Base-by-base conservation (phyloP, 2,329 filamentous ascomycete genomes). In the Dryadomyces quercus-mongolicae region DNA sequence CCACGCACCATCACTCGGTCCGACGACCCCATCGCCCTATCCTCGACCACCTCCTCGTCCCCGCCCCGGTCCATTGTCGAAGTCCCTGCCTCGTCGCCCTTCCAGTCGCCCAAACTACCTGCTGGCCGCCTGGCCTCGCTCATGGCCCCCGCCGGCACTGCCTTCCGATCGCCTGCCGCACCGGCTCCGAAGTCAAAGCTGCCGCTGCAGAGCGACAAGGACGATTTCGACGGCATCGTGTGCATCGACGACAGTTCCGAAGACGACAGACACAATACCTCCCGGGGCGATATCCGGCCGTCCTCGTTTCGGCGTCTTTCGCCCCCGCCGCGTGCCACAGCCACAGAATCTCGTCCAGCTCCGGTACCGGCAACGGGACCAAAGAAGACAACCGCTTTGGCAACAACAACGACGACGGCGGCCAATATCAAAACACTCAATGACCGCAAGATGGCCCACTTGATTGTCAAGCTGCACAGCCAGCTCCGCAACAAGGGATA, bases 31-130 rank as follows among this genome's bases (percentile, higher is more conserved):
- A 31, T 58, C 7, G 47, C 54, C n/a, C 53, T 68, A 46, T 42
- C 66, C 47, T 73, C 75, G 8, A 44, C 52, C 13, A 52, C 68
- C 48, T 42, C 66, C 47, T 73, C 75, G 8, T 76, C 77, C 0
- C 52, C 59, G 12, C 47, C 54, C 5, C 61, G 67, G 25, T 71
- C 72, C 38, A 62, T 72, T 18, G 65, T 96, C 54, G 91, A 95
- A 67, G 91, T 96, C 3, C 84, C 85, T 34, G 88, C 88, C n/a
- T 96, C 91, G 3, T 96, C 92, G 1, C 91, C 90, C 2, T 76
- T 84, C 55, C 77, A 78, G 56, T 63, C 48, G 31, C 54, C 55
- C 36, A 50, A n/a, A 18, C 22, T 16, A 50, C 57, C 51, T 46
- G 48, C 34, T 13, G 72, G 71, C 47, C 66, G 74, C 36, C 63